A percentile compares a stretch with the other conserved stretches of the same genome.
phyloP scores from a whole-genome alignment of 495 filamentous ascomycete genomes.

The Aspergillus diversus region DNA sequence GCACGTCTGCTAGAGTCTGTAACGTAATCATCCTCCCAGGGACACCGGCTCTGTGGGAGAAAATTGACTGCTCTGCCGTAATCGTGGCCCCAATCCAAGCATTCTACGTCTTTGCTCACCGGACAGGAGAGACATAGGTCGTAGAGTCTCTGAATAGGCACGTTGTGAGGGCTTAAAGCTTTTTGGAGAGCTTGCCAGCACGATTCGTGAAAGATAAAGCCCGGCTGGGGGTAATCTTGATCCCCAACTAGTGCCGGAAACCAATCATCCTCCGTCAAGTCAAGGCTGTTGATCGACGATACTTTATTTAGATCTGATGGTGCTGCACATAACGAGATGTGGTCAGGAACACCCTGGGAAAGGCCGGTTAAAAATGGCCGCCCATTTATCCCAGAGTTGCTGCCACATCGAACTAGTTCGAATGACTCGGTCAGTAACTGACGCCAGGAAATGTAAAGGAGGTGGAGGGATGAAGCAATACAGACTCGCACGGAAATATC shows the following conservation, averaged over 20 bases:
- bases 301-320: background rate
- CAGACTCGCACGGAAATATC: background rate
- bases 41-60: conserved; percentile 8
- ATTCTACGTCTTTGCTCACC: conserved; percentile 1
- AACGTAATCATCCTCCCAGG: conserved; percentile 17
- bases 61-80: conserved; percentile 14
- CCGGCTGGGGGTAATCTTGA: conserved; percentile 8
- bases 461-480: background rate
- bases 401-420: conserved; percentile 15
- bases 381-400: conserved; percentile 12
- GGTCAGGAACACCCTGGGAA: background rate
- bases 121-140: conserved; percentile 17
- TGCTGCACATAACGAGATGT: background rate
- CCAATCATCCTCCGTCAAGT: conserved; percentile 3
- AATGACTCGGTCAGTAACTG: background rate
- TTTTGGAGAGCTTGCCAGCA: conserved; percentile 13
- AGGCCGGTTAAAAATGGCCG: conserved; percentile 13
- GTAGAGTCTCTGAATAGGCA: conserved; percentile 15
- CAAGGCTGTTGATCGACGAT: background rate
- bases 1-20: background rate
- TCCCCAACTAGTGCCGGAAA: conserved; percentile 15
- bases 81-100: conserved; percentile 19
- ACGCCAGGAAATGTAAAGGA: background rate
- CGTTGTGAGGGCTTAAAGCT: conserved; percentile 6
- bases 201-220: conserved; percentile 18